These are phyloP conservation scores for Cardamine occulta DNA, from an alignment of 345 rosid genomes.

Conservation along the genomic window DNA sequence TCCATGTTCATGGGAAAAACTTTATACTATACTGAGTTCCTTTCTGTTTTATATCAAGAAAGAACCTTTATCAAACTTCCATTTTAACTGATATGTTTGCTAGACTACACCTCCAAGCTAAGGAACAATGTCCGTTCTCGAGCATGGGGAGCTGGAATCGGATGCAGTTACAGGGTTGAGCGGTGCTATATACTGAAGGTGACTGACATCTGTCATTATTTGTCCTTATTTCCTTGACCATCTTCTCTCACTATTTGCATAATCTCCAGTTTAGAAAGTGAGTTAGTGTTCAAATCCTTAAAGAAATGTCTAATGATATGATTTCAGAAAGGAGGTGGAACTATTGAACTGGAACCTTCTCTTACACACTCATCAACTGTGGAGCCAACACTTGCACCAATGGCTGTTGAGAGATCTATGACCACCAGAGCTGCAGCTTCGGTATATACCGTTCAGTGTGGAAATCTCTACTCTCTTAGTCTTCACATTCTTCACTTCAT, in stretches of 20 bases:
- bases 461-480: neutral
- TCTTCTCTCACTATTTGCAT: neutral
- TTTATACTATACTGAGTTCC: neutral
- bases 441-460: constrained; percentile 49
- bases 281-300: neutral
- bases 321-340: constrained; percentile 96
- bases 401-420: constrained; percentile 98
- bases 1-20: constrained; percentile 12
- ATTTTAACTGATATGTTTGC: constrained; percentile 5
- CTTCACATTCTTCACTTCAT: constrained; percentile 20
- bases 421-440: constrained; percentile 99
- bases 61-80: neutral
- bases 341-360: constrained; percentile 94
- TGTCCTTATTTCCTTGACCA: neutral
- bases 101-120: constrained; percentile 90
- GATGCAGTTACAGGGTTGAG: constrained; percentile 94
- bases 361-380: constrained; percentile 91
- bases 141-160: constrained; percentile 99
- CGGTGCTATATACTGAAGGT: constrained; percentile 99
- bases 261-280: constrained; percentile 19
- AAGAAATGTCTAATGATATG: constrained; percentile 17
- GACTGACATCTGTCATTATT: constrained; percentile 22
- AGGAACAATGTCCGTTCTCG: constrained; percentile 99
- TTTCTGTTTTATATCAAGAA: neutral
- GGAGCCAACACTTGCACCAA: constrained; percentile 99